These are phyloP conservation scores for Ophiocytium majus DNA, from an alignment of 352 stramenopile genomes.

Conservation along the genomic window DNA sequence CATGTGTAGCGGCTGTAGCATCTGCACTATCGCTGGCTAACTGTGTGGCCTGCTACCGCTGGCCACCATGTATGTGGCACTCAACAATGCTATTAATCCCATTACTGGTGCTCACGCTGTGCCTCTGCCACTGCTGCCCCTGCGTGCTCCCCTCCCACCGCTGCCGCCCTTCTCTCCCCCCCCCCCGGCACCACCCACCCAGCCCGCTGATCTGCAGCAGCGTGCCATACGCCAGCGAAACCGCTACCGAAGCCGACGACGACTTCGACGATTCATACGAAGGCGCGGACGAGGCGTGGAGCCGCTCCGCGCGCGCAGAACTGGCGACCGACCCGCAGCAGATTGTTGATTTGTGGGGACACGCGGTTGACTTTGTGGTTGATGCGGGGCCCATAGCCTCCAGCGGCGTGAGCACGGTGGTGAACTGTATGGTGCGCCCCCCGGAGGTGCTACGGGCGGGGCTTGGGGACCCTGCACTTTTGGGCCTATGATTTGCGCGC, in stretches of 20 bases:
- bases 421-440: conserved; percentile 38
- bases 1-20: too few relatives aligned
- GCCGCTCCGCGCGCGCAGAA: background rate
- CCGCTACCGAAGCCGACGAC: background rate
- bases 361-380: conserved; percentile 59
- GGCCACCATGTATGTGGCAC: too few relatives aligned
- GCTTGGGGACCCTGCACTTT: conserved; percentile 30
- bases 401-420: conserved; percentile 46
- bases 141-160: too few relatives aligned
- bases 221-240: conserved; percentile 35
- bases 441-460: conserved; percentile 38
- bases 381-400: conserved; percentile 49
- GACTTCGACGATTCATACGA: conserved; percentile 25
- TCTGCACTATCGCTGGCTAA: too few relatives aligned
- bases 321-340: conserved; percentile 33
- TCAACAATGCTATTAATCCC: too few relatives aligned
- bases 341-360: conserved; percentile 42
- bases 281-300: background rate
- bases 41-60: too few relatives aligned
- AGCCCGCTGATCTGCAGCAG: conserved; percentile 50
- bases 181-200: background rate
- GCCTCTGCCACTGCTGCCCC: too few relatives aligned
- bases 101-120: too few relatives aligned
- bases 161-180: too few relatives aligned
- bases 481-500: background rate